Evolutionary conservation across 192 early-diverging fungal species (phyloP), one percentile per base, ranked within the genome.

Genomic region (Cetraspora pellucida): DNA sequence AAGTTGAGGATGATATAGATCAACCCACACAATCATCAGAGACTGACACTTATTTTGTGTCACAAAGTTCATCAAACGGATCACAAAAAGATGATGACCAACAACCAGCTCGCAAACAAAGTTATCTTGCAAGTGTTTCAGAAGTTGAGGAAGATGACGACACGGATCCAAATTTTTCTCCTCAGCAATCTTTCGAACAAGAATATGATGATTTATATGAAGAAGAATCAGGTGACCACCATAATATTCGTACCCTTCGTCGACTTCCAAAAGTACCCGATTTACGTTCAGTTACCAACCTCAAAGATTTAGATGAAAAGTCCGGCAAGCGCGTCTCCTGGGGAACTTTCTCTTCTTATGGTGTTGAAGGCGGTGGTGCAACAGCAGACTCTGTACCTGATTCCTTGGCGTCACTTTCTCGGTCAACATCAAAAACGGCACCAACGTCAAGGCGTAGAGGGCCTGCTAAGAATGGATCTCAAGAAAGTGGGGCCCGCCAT

Each of bases 221-320:
- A 25, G 27, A 61, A 17, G 59, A 61, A 5, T 13, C 13, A 14
- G 59, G 28, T 28, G 14, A 61, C 27, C 23, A 65, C 3, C 19
- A 7, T 65, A 11, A 27, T n/a, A 43, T 30, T 2, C 63, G n/a
- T 65, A 65, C 30, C 9, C 63, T 65, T n/a, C 37, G 63, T 44
- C 63, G 31, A 44, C 43, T 65, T 65, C 37, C 63, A 11, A 37
- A 65, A 65, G 63, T 65, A 65, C 43, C 9, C 37, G 63, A 65
- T 21, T 65, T 65, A 44, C 63, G 31, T 9, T 65, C 63, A 44
- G 63, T 23, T 65, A 37, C 43, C n/a, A 65, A 27, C 30, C 37
- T 65, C n/a, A 65, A 65, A 65, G 63, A 65, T 65, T 17, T 65
- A 19, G 63, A 65, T n/a, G 31, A 65, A 44, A 65, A 65, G 11